A percentile compares a stretch with the other conserved stretches of the same genome.
These are phyloP conservation scores for Ormosia semicastrata DNA, from an alignment of 306 rosid genomes.

Conservation along the genomic window DNA sequence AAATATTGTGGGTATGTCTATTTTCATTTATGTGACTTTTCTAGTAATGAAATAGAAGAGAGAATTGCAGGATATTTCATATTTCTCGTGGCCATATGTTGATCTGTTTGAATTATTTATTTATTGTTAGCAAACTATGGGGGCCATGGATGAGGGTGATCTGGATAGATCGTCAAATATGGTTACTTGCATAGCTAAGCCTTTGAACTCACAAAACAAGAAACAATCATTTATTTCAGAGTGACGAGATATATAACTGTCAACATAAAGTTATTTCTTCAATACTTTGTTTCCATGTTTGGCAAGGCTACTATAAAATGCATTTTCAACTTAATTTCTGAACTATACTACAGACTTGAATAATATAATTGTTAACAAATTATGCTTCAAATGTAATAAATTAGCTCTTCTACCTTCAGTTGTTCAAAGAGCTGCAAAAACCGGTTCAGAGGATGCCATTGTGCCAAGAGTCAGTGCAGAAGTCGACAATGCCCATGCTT, in stretches of 20 bases:
- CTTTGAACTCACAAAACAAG: not conserved
- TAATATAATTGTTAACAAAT: conserved; percentile 14
- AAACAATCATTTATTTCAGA: not conserved
- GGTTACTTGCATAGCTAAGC: conserved; percentile 21
- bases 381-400: conserved; percentile 6
- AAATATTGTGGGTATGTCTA: conserved; percentile 84
- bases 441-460: conserved; percentile 96
- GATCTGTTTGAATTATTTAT: not conserved
- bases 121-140: not conserved
- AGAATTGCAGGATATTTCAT: conserved; percentile 5
- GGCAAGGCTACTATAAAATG: not conserved
- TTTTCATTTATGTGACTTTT: conserved; percentile 25
- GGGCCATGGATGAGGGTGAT: not conserved
- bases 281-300: not conserved
- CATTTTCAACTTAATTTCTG: conserved; percentile 22
- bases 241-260: not conserved
- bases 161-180: not conserved
- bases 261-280: conserved; percentile 2
- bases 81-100: not conserved
- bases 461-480: conserved; percentile 98
- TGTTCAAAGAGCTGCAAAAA: conserved; percentile 99
- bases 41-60: not conserved
- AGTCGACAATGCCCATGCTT: conserved; percentile 98
- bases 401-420: conserved; percentile 40
- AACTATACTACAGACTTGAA: not conserved